Evolutionary conservation across 192 early-diverging fungal species (phyloP), one percentile per base, ranked within the genome.

Genomic region (Rhizophagus clarus): DNA sequence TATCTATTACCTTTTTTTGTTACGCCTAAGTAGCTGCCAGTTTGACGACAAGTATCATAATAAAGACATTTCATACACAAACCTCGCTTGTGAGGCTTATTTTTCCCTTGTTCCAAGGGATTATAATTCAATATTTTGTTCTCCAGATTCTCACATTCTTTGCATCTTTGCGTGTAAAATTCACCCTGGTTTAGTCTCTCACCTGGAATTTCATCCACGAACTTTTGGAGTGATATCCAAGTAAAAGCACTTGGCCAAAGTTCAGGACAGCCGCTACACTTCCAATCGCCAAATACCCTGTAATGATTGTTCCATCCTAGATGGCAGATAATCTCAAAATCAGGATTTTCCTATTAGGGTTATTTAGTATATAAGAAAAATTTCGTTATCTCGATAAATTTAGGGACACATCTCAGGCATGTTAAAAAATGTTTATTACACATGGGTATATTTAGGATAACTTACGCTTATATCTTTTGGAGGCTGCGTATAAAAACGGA

Each of bases 91-190:
- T 76, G 75, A 12, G 26, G 42, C 11, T 45, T 45, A 3, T 62
- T 24, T 28, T 56, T 32, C 6, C 1, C 5, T 26, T 40, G 12
- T 64, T 22, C 9, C 28, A 76, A 45, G n/a, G 75, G 75, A 26
- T 42, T n/a, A 20, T 76, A 76, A 7, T 34, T 1, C 8, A 15
- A 26, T 26, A 76, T 64, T 31, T 22, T 24, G 61, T 61, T 76
- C 20, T 45, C 42, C 42, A 1, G 22, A 64, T 26, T 45, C 75
- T 2, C 22, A 3, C 76, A 77, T 49, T 0, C 4, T 22, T 67
- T 77, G 29, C 76, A 77, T 10, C 47, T 24, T 12, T 77, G 76
- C 76, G 49, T 77, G 20, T 63, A 66, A 67, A 22, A 77, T 67
- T 77, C 62, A 31, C 20, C 51, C 28, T 61, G 24, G 11, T 3